Base-by-base conservation (phyloP, 2,329 filamentous ascomycete genomes). In the Botryosphaeria dothidea region DNA sequence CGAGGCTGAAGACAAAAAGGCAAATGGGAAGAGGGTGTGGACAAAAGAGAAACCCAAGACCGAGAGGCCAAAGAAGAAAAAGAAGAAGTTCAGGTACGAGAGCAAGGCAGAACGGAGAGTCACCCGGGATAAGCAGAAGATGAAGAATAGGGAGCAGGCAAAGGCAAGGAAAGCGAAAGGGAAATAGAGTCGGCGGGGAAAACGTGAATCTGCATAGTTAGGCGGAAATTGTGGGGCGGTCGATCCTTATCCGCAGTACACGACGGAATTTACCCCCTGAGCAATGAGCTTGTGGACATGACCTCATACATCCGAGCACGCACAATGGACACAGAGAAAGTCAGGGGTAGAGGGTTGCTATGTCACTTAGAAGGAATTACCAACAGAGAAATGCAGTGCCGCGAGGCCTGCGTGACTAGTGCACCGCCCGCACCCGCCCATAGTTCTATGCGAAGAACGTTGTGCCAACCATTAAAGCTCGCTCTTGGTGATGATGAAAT, bases 61-160 rank as follows among this genome's bases (percentile, higher is more conserved):
- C 8, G 72, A 73, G 36, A 68, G 70, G 71, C 82, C 82, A 23
- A 93, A 92, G 79, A 92, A 90, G 81, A 93, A 91, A 81, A 96
- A 93, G 83, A 90, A 90, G 79, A 92, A 93, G 79, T 98, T 98
- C 75, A 87, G 92, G 68, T 99, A 99, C 77, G 92, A 98, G 80
- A 91, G 85, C 67, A 97, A 96, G 80, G 80, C 88, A 34, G 94
- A 97, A 71, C 86, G 95, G 73, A 91, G 85, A 73, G 72, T 82
- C 34, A 83, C 84, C 48, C 79, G 83, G 68, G 75, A 81, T 63
- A 89, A 92, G 77, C 80, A 93, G 71, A 86, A 88, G 54, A 81
- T 86, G 69, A 87, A 85, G 73, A 96, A 92, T 77, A 85, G 86
- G 71, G 92, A 87, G 76, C 86, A 88, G 70, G 92, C 89, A 69